Evolutionary conservation across 2,329 filamentous ascomycete species (phyloP).

Genomic region (Colletotrichum endophyticum): DNA sequence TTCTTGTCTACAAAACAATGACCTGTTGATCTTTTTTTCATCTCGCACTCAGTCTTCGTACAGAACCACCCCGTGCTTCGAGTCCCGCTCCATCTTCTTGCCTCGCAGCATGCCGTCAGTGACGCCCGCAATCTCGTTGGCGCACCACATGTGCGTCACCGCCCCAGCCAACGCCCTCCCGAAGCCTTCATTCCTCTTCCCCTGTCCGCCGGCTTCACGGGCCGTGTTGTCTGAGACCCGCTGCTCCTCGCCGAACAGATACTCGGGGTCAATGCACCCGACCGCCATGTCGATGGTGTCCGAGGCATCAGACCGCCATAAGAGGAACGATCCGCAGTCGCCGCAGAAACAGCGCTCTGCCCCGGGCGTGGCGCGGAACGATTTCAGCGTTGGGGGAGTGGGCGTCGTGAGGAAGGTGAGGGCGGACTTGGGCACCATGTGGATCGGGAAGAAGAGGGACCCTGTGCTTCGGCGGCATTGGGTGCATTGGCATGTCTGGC

Average conservation of each 20-base stretch:
- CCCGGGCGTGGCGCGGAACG: constrained; percentile 43
- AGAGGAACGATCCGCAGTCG: constrained; percentile 52
- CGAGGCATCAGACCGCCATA: constrained; percentile 42
- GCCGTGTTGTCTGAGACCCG: not conserved
- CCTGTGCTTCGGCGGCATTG: constrained; percentile 59
- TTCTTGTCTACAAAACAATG: not conserved
- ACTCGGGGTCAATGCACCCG: constrained; percentile 49
- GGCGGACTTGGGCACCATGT: constrained; percentile 37
- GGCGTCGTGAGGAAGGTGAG: constrained; percentile 35
- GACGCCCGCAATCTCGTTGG: constrained; percentile 50
- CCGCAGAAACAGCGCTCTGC: constrained; percentile 52
- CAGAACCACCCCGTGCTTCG: not conserved
- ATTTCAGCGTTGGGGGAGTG: constrained; percentile 29
- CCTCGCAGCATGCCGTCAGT: constrained; percentile 43
- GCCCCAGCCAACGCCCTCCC: constrained; percentile 42
- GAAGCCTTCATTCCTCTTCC: constrained; percentile 27
- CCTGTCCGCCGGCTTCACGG: not conserved
- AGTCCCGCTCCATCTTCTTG: not conserved
- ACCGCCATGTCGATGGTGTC: constrained; percentile 39
- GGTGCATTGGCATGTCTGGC: constrained; percentile 55
- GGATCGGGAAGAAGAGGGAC: constrained; percentile 45
- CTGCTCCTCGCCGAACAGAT: constrained; percentile 30
- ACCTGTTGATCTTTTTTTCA: not conserved
- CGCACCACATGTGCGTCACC: constrained; percentile 44
- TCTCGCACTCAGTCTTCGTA: not conserved